Base-by-base conservation (phyloP, 352 stramenopile species). In the Globisporangium spinosum region DNA sequence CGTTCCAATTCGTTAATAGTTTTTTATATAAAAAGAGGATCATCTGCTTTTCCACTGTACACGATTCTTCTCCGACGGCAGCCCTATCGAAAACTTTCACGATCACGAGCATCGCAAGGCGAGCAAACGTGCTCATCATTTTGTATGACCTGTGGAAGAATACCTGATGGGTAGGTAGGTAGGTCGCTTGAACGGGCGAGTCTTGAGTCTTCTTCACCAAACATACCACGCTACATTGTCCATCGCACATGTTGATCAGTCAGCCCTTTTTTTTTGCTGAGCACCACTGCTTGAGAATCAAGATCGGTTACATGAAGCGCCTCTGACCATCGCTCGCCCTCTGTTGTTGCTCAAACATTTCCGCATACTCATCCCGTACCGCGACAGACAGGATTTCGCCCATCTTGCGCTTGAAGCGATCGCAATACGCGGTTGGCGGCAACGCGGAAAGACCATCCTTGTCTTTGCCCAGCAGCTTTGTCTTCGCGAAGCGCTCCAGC, bases 331-430 rank as follows among this genome's bases (percentile, higher is more conserved):
- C 73, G 56, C 69, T 78, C 38, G 51, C 64, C 72, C 76, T 76
- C 34, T 75, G 32, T 32, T 62, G 74, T 29, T 78, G 71, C 12
- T 79, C 74, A 55, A 68, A 80, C 40, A 74, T 68, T 20, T 85
- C 79, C 0, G 72, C 69, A 47, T 90, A 89, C 53, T 94, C 84
- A 53, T 92, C 83, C 10, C 79, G 83, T 3, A 87, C 81, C 7
- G 79, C 77, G 25, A 95, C 78, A 0, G 83, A 89, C 62, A 95
- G 40, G 49, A 95, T 94, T 65, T 95, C 88, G 9, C 85, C 82
- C 88, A 94, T 94, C 69, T 94, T 93, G 43, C 83, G 79, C 77
- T 92, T 93, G 59, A 97, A 97, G 7, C 90, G 89, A 45, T 95
- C 85, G 68, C 84, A 94, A 64, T 97, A 97, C n/a, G 83, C 75